Conservation (phyloP, 2,329 filamentous ascomycete genomes). For the Triangularia setosa region DNA sequence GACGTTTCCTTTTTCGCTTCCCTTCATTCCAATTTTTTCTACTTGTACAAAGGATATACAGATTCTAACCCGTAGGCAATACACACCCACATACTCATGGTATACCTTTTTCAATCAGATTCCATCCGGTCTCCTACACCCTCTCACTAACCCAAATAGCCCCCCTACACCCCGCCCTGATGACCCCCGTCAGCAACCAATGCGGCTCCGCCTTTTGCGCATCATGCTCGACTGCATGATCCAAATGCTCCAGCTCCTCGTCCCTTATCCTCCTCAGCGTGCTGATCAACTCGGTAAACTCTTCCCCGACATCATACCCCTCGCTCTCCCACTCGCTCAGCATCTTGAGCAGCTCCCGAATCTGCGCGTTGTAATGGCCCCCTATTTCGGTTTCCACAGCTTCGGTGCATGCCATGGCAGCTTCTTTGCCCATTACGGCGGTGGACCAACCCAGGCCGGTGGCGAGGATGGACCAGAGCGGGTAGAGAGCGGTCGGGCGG, state of each 20-base stretch:
- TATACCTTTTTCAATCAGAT: background rate
- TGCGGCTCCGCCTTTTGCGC: conserved; percentile 86
- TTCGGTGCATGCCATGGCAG: conserved; percentile 97
- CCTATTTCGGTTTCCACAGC: conserved; percentile 98
- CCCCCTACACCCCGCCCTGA: conserved; percentile 82
- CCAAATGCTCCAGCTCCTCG: conserved; percentile 94
- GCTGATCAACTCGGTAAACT: conserved; percentile 67
- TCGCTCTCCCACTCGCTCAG: conserved; percentile 67
- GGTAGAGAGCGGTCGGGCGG: conserved; percentile 88
- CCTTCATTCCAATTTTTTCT: background rate
- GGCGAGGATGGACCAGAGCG: conserved; percentile 78
- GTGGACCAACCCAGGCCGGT: conserved; percentile 85
- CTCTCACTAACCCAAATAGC: conserved; percentile 90
- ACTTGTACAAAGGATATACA: conserved; percentile 3
- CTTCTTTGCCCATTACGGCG: conserved; percentile 82
- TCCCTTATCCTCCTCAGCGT: conserved; percentile 83
- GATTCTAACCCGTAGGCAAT: background rate
- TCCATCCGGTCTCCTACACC: conserved; percentile 29
- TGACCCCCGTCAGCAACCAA: conserved; percentile 80
- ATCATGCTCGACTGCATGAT: conserved; percentile 91
- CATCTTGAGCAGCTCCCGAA: conserved; percentile 78
- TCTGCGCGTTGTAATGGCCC: conserved; percentile 90
- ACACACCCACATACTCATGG: background rate
- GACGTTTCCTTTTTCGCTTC: background rate
- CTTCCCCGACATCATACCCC: conserved; percentile 76